Conservation (phyloP, 805 yeast genomes). For the Debaryomyces prosopidis region DNA sequence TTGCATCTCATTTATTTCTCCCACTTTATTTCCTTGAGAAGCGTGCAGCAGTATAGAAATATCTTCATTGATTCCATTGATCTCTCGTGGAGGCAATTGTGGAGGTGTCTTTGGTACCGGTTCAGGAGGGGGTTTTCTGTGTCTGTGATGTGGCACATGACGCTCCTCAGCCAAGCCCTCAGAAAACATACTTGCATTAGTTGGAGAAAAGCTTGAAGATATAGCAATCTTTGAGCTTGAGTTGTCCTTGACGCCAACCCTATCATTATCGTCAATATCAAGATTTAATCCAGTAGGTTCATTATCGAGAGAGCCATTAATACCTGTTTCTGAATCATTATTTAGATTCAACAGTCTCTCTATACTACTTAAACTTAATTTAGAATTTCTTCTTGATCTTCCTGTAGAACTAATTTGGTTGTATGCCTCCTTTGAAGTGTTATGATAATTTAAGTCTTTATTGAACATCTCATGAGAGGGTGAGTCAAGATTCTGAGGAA, state of each 20-base stretch:
- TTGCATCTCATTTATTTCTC: no score
- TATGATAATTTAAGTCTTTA: neutral
- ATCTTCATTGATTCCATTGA: neutral
- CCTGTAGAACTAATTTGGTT: neutral
- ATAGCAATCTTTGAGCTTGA: neutral
- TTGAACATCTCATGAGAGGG: slow-evolving; percentile 5
- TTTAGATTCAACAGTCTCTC: neutral
- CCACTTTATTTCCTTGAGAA: no score
- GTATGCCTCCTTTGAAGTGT: neutral
- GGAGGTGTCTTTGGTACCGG: slow-evolving; percentile 5
- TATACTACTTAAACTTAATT: slow-evolving; percentile 10
- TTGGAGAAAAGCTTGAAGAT: neutral
- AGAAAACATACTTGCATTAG: neutral
- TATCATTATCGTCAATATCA: neutral
- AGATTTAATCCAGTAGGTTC: neutral
- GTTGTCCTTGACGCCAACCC: neutral
- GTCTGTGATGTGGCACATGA: neutral
- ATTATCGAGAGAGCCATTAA: neutral
- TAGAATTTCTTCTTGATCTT: slow-evolving; percentile 11
- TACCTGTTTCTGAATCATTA: neutral
- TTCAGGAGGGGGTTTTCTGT: slow-evolving; percentile 19
- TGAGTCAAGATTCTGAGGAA: neutral
- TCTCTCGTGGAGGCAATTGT: slow-evolving; percentile 1
- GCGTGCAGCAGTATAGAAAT: no score
- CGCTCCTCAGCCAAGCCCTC: neutral